A percentile compares a stretch with the other conserved stretches of the same genome.
These are phyloP conservation scores for Claviceps sorghi DNA, from an alignment of 2,329 filamentous ascomycete genomes.

Conservation along the genomic window DNA sequence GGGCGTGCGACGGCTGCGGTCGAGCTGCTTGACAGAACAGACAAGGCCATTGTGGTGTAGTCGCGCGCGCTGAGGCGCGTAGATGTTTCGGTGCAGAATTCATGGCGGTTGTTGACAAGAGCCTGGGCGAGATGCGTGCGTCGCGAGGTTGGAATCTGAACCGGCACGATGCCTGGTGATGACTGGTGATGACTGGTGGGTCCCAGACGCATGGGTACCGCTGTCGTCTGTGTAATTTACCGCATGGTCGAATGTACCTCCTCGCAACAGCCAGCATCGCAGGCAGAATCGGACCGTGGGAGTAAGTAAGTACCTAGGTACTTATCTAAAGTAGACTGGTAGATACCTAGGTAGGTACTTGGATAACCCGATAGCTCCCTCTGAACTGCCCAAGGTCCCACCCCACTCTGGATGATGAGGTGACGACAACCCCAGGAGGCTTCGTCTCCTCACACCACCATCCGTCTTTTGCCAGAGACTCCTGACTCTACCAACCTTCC, in stretches of 20 bases:
- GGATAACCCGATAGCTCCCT: neutral
- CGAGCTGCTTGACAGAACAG: constrained; percentile 23
- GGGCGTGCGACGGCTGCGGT: constrained; percentile 11
- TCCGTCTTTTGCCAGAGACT: constrained; percentile 2
- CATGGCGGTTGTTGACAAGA: constrained; percentile 13
- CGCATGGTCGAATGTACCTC: neutral
- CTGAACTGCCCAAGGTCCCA: constrained; percentile 2
- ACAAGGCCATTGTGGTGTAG: constrained; percentile 21
- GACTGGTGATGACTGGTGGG: neutral
- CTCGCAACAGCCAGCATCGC: neutral
- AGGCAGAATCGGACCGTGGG: too few relatives aligned
- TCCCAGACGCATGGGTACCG: neutral
- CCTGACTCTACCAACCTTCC: neutral
- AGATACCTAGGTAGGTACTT: too few relatives aligned
- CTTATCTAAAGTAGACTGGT: too few relatives aligned
- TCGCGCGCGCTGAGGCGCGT: constrained; percentile 16
- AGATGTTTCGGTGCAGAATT: constrained; percentile 23
- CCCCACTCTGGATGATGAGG: constrained; percentile 4
- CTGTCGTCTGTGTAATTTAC: neutral
- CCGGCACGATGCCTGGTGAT: neutral
- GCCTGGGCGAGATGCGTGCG: neutral
- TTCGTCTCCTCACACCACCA: constrained; percentile 2
- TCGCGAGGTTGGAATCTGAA: neutral
- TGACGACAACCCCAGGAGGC: constrained; percentile 8
- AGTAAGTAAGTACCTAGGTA: too few relatives aligned